Evolutionary conservation across 2,329 filamentous ascomycete genomes (phyloP).

Genomic region (Cyanodermella asteris): DNA sequence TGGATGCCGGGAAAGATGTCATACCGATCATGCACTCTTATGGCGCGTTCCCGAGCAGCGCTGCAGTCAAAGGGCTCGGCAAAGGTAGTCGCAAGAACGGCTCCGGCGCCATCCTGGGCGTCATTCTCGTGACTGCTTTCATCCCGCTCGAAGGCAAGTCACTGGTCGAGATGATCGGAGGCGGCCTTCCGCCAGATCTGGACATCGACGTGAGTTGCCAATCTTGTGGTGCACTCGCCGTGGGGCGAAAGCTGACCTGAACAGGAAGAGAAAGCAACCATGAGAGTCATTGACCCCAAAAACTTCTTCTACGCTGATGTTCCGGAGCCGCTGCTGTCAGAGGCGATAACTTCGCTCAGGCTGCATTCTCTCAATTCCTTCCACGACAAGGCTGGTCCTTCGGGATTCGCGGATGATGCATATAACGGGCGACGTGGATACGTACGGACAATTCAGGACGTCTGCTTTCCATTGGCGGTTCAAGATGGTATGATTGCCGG

Average conservation of each 20-base stretch:
- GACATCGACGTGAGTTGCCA: slow-evolving; percentile 1
- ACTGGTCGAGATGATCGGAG: slow-evolving; percentile 4
- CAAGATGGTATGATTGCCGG: slow-evolving; percentile 5
- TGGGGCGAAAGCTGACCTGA: no score
- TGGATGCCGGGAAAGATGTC: slow-evolving; percentile 3
- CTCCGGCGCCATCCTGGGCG: slow-evolving; percentile 2
- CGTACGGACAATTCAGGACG: slow-evolving; percentile 5
- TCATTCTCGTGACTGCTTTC: slow-evolving; percentile 3
- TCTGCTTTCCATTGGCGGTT: slow-evolving; percentile 3
- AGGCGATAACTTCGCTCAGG: slow-evolving; percentile 1
- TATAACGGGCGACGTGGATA: slow-evolving; percentile 6
- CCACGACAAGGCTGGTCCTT: no score
- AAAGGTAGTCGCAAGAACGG: neutral
- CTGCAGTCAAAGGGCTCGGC: slow-evolving; percentile 3
- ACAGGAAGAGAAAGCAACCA: slow-evolving; percentile 1
- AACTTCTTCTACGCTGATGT: slow-evolving; percentile 4
- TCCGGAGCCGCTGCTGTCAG: slow-evolving; percentile 1
- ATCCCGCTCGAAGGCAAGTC: slow-evolving; percentile 1
- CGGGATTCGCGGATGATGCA: no score
- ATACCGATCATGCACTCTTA: slow-evolving; percentile 5
- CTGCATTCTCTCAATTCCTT: slow-evolving; percentile 2
- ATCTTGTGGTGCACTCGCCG: no score
- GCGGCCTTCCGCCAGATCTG: slow-evolving; percentile 1
- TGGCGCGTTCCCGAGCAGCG: slow-evolving; percentile 3
- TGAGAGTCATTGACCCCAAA: slow-evolving; percentile 1